A percentile compares a stretch with the other conserved stretches of the same genome.
phyloP scores from a whole-genome alignment of 164 flowering plant species.

The Tinospora cordifolia region DNA sequence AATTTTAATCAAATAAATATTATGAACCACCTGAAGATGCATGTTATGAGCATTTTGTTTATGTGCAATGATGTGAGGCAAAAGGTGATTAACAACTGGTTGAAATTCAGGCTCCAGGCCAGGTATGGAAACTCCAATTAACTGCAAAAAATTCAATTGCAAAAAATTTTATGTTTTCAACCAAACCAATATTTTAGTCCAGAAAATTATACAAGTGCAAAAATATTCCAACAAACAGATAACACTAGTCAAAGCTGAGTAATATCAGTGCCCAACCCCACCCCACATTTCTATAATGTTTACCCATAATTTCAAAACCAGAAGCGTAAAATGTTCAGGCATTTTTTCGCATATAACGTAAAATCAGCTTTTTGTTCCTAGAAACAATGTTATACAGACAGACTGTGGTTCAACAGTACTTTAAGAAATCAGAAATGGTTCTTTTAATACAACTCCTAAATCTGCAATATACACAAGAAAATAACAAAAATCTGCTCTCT shows the following conservation, averaged over 20 bases:
- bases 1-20: constrained; percentile 3
- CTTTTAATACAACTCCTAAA: too few relatives aligned
- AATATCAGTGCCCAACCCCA: background rate
- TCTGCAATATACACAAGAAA: too few relatives aligned
- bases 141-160: constrained; percentile 33
- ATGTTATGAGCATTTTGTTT: constrained; percentile 68
- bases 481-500: too few relatives aligned
- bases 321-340: too few relatives aligned
- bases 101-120: constrained; percentile 92
- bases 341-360: too few relatives aligned
- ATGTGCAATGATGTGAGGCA: constrained; percentile 70
- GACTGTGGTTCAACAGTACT: too few relatives aligned
- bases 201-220: background rate
- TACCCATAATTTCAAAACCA: too few relatives aligned
- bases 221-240: background rate
- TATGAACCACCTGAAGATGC: constrained; percentile 70
- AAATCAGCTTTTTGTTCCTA: too few relatives aligned
- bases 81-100: constrained; percentile 66
- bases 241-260: background rate
- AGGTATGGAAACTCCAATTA: constrained; percentile 66
- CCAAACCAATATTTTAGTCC: background rate
- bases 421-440: too few relatives aligned
- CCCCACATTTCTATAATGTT: too few relatives aligned
- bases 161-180: background rate
- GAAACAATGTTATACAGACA: too few relatives aligned